These are phyloP conservation scores for Penicillium ucsense DNA, from an alignment of 495 filamentous ascomycete genomes.

Conservation along the genomic window DNA sequence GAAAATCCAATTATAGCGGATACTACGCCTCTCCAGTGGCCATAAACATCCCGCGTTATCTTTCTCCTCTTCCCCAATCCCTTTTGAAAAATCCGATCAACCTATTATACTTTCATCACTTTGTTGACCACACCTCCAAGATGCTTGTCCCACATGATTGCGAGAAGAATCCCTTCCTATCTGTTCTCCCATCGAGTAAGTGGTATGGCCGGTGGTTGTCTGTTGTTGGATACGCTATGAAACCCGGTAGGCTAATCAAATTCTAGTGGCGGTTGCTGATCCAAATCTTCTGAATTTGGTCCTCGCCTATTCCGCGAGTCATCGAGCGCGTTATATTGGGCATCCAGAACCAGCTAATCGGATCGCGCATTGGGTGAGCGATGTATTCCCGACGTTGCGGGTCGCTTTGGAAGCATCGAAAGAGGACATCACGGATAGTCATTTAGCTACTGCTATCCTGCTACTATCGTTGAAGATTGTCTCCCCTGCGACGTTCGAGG, in stretches of 20 bases:
- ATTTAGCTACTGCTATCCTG: constrained; percentile 80
- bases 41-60: constrained; percentile 54
- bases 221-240: neutral
- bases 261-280: constrained; percentile 54
- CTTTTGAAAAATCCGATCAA: constrained; percentile 71
- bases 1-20: constrained; percentile 17
- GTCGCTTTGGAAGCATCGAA: constrained; percentile 47
- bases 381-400: constrained; percentile 67
- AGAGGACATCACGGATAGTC: constrained; percentile 60
- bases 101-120: constrained; percentile 68
- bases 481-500: constrained; percentile 69
- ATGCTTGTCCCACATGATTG: constrained; percentile 72
- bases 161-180: constrained; percentile 62
- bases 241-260: constrained; percentile 2
- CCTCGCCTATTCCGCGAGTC: constrained; percentile 73
- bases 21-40: constrained; percentile 64
- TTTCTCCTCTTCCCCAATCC: constrained; percentile 58
- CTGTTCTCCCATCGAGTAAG: constrained; percentile 60
- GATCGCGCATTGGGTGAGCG: constrained; percentile 69
- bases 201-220: neutral
- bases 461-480: constrained; percentile 79
- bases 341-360: constrained; percentile 68
- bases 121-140: constrained; percentile 67
- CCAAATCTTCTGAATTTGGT: constrained; percentile 65
- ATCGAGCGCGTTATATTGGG: constrained; percentile 65